A percentile compares a stretch with the other conserved stretches of the same genome.
These are phyloP conservation scores for Syncephalastrum contaminatum DNA, from an alignment of 371 early-diverging fungal genomes.

Conservation along the genomic window DNA sequence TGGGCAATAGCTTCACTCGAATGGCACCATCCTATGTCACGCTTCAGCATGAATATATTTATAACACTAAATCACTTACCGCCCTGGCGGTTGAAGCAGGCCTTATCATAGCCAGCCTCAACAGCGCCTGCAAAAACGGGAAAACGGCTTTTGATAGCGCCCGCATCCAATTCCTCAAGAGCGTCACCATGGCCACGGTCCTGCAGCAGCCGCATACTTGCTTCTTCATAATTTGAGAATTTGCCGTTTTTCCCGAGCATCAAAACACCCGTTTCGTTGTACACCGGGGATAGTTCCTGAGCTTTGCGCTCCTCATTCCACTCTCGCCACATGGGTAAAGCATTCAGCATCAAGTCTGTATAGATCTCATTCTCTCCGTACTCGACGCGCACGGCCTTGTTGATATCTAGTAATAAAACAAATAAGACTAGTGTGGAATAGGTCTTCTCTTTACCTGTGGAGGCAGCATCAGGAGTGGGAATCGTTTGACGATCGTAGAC, in stretches of 20 bases:
- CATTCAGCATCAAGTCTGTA: conserved; percentile 40
- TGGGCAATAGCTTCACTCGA: conserved; percentile 38
- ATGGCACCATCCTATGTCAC: conserved; percentile 38
- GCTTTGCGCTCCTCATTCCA: conserved; percentile 51
- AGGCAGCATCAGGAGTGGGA: conserved; percentile 48
- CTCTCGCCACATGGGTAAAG: conserved; percentile 45
- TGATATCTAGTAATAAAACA: conserved; percentile 34
- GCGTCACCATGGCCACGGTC: conserved; percentile 36
- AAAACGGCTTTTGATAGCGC: conserved; percentile 25
- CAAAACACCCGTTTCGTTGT: conserved; percentile 39
- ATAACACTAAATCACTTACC: conserved; percentile 17
- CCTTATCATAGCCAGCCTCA: conserved; percentile 29
- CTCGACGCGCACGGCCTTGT: conserved; percentile 52
- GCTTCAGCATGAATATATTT: not conserved
- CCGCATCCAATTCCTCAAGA: conserved; percentile 28
- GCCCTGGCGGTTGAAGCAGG: conserved; percentile 37
- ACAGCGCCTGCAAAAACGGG: conserved; percentile 37
- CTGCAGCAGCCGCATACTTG: conserved; percentile 29
- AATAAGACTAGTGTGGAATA: no score
- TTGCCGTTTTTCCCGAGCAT: conserved; percentile 27
- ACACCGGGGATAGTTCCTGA: conserved; percentile 26
- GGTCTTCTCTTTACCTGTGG: conserved; percentile 26
- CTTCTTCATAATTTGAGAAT: conserved; percentile 35
- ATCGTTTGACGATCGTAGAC: conserved; percentile 44
- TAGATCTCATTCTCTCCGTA: conserved; percentile 46